Percentiles rank a stretch among this genome's conserved stretches.
phyloP scores from a whole-genome alignment of 192 early-diverging fungal species.

The Spinellus fusiger region DNA sequence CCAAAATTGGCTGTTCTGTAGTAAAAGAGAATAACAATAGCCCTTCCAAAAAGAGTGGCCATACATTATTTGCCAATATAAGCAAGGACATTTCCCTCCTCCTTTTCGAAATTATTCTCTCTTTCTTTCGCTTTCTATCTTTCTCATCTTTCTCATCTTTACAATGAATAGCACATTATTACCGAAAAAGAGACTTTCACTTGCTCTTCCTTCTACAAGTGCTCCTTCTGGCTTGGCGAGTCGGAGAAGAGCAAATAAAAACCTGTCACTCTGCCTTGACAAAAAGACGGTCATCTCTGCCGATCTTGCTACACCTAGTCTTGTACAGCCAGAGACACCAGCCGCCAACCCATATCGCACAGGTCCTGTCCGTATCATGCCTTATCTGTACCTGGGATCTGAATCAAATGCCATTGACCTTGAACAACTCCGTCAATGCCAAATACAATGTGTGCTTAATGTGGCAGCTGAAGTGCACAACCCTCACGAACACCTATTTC shows the following conservation, averaged over 20 bases:
- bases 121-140: background rate
- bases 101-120: background rate
- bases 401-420: constrained; percentile 57
- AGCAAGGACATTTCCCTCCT: background rate
- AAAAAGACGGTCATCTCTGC: background rate
- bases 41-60: background rate
- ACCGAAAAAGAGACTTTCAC: constrained; percentile 5
- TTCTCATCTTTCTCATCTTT: background rate
- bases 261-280: constrained; percentile 21
- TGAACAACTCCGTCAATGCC: constrained; percentile 35
- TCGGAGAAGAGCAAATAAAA: constrained; percentile 25
- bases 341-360: constrained; percentile 39
- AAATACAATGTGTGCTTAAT: constrained; percentile 61
- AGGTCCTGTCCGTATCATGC: constrained; percentile 57
- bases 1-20: background rate
- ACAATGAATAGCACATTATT: background rate
- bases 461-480: constrained; percentile 68
- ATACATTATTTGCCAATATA: no score
- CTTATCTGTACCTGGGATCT: constrained; percentile 62
- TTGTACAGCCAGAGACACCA: background rate
- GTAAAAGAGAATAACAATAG: background rate
- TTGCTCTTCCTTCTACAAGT: constrained; percentile 1
- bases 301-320: background rate
- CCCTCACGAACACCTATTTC: constrained; percentile 20
- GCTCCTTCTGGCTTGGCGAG: constrained; percentile 11